phyloP scores from a whole-genome alignment of 1,139 yeast species.

The Pichia sp. region DNA sequence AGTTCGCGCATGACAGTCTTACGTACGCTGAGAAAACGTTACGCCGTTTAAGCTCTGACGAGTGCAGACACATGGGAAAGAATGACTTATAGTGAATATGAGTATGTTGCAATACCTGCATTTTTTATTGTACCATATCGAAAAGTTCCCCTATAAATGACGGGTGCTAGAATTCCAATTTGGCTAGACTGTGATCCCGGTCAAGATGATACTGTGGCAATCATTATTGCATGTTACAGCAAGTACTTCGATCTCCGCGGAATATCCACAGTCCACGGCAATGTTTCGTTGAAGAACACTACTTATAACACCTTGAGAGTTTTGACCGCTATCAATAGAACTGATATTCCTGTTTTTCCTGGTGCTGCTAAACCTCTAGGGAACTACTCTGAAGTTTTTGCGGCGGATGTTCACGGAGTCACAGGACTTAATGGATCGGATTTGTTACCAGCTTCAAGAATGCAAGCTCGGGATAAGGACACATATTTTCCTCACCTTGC shows the following conservation, averaged over 20 bases:
- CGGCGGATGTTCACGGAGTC: constrained; percentile 59
- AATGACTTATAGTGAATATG: too few species aligned
- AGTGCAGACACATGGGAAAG: too few species aligned
- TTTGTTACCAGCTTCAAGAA: constrained; percentile 44
- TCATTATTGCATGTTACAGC: constrained; percentile 53
- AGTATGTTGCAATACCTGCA: too few species aligned
- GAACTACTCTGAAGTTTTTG: constrained; percentile 37
- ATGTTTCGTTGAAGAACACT: constrained; percentile 60
- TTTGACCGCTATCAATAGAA: constrained; percentile 48
- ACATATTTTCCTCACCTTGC: constrained; percentile 53
- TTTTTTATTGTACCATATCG: too few species aligned
- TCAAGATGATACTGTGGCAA: constrained; percentile 81
- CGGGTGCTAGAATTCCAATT: constrained; percentile 37
- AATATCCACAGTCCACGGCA: constrained; percentile 78
- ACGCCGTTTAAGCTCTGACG: too few species aligned
- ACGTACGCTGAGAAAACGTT: too few species aligned
- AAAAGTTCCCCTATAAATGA: too few species aligned
- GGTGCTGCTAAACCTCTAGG: constrained; percentile 58
- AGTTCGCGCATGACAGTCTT: too few species aligned
- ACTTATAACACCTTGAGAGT: constrained; percentile 65
- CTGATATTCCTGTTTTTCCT: constrained; percentile 54
- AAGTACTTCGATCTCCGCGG: constrained; percentile 61
- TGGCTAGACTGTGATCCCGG: constrained; percentile 97
- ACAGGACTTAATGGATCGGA: constrained; percentile 71
- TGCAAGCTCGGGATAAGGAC: constrained; percentile 28